Base-by-base conservation (phyloP, 768 basidiomycete species). In the Suillus weaverae region DNA sequence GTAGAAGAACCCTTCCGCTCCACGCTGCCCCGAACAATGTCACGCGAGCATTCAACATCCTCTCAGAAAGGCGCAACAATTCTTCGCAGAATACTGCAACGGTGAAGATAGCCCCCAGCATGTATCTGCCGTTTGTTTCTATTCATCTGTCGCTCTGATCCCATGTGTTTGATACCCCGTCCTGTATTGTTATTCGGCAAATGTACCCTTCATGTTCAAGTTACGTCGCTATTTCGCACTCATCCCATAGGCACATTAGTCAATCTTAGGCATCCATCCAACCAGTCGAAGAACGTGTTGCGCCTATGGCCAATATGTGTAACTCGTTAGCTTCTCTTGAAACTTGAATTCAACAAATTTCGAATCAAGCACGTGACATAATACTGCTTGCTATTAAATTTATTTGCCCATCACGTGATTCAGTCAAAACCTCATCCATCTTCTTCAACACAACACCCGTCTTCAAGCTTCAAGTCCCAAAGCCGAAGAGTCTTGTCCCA, bases 11-110 rank as follows among this genome's bases (percentile, higher is more conserved):
- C 81, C 35, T 74, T 76, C 66, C 69, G 67, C 64, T 70, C 77
- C 56, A 74, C 30, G 51, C 41, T 78, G 13, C 71, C 77, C 65
- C 73, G 76, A 60, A 71, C 77, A 43, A 67, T 70, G 39, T 70
- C 76, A 32, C 76, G 77, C 61, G 76, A 76, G 32, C 71, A 77
- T 22, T 60, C 74, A 61, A 75, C 69, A 60, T 70, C 71, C 59
- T 57, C 69, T 16, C 75, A 76, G 32, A 79, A 75, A 70, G 84
- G 85, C 66, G 72, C 79, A 59, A 78, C 79, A 57, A 77, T 81
- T 67, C 74, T 87, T 68, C 83, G 85, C 68, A 85, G 77, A 73
- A 67, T 87, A 62, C 83, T 87, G 70, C 85, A 78, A 62, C 78
- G 80, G 77, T 81, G 67, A 76, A 61, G 38, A 39, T 4, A 60